Evolutionary conservation across 169 alveolate genomes (phyloP).

Genomic region (Hepatocystis sp.): DNA sequence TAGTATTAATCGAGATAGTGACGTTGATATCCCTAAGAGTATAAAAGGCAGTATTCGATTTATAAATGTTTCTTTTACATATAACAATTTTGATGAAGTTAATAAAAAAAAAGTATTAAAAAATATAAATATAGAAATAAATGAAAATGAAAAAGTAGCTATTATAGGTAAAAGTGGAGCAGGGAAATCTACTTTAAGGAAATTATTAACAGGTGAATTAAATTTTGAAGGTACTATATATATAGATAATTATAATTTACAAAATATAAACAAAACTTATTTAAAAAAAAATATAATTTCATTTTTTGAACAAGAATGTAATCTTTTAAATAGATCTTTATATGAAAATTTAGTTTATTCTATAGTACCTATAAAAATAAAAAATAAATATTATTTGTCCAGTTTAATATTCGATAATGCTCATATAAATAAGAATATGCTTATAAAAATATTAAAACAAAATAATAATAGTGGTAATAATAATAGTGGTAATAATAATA

Average conservation of each 20-base stretch:
- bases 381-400: too few species aligned
- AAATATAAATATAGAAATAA: slow-evolving; percentile 77
- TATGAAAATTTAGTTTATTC: slow-evolving; percentile 52
- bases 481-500: too few species aligned
- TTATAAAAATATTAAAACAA: too few species aligned
- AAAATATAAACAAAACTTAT: slow-evolving; percentile 15
- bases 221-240: slow-evolving; percentile 48
- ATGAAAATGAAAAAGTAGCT: slow-evolving; percentile 82
- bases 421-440: too few species aligned
- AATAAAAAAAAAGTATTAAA: slow-evolving; percentile 78
- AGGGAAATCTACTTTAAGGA: slow-evolving; percentile 83
- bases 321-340: slow-evolving; percentile 31
- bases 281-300: slow-evolving; percentile 50
- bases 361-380: too few species aligned
- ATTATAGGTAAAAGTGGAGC: slow-evolving; percentile 85
- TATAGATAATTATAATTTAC: slow-evolving; percentile 25
- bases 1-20: neutral
- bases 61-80: slow-evolving; percentile 28
- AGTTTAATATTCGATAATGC: too few species aligned
- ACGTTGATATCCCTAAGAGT: neutral
- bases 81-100: slow-evolving; percentile 8
- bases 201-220: slow-evolving; percentile 43
- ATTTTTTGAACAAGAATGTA: slow-evolving; percentile 57
- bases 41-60: slow-evolving; percentile 26
- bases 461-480: too few species aligned